phyloP scores from a whole-genome alignment of 164 flowering plant genomes.

The Piper betle region DNA sequence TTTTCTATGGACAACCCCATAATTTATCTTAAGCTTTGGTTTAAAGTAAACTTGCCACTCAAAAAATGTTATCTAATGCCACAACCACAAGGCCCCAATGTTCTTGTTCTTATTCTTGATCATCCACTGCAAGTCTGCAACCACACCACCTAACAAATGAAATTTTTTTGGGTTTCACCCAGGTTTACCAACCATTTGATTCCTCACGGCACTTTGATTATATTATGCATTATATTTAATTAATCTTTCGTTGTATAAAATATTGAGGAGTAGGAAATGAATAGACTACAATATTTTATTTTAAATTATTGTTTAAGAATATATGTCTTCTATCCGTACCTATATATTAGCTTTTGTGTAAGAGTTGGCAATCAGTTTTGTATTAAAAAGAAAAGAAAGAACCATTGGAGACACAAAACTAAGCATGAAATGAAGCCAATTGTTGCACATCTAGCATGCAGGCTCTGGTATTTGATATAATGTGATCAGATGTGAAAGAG shows the following conservation, averaged over 20 bases:
- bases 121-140: slow-evolving; percentile 1
- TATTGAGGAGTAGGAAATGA: neutral
- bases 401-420: no score
- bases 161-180: slow-evolving; percentile 1
- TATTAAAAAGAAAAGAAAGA: no score
- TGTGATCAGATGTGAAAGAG: no score
- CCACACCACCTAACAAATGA: slow-evolving; percentile 16
- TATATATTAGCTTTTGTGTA: no score
- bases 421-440: no score
- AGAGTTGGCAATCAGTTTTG: no score
- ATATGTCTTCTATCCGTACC: no score
- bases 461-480: no score
- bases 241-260: no score
- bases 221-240: no score
- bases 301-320: no score
- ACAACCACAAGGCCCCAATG: slow-evolving; percentile 10
- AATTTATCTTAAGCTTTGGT: neutral
- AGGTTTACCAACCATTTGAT: neutral
- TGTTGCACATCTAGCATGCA: no score
- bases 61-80: slow-evolving; percentile 10
- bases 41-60: slow-evolving; percentile 11
- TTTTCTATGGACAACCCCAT: neutral
- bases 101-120: slow-evolving; percentile 8
- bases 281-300: neutral
- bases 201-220: neutral